A percentile compares a stretch with the other conserved stretches of the same genome.
Evolutionary conservation across 176 grass and related monocot genomes (phyloP).

Genomic region (Musa troglodytarum): DNA sequence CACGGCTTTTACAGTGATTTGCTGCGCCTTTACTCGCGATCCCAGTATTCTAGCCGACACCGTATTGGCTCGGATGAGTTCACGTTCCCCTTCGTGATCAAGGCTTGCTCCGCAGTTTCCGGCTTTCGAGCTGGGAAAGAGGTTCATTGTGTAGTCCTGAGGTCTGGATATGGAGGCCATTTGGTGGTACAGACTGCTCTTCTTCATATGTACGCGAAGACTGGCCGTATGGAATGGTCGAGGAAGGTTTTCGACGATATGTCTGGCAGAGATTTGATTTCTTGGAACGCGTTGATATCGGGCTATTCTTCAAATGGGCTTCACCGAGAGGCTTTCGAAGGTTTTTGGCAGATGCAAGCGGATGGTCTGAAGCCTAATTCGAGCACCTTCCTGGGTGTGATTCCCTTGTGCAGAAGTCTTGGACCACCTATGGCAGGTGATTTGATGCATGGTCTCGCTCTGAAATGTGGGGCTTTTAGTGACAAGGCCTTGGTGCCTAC

Average conservation of each 20-base stretch:
- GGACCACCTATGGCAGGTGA: slow-evolving; percentile 2
- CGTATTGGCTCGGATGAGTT: slow-evolving; percentile 34
- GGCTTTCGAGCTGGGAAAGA: slow-evolving; percentile 33
- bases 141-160: slow-evolving; percentile 43
- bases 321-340: slow-evolving; percentile 25
- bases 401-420: slow-evolving; percentile 21
- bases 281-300: slow-evolving; percentile 51
- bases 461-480: slow-evolving; percentile 38
- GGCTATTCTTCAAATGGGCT: slow-evolving; percentile 41
- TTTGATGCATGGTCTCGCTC: slow-evolving; percentile 35
- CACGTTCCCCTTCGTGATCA: slow-evolving; percentile 54
- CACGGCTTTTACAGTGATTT: slow-evolving; percentile 48
- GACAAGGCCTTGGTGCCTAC: slow-evolving; percentile 39
- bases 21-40: slow-evolving; percentile 30
- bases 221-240: slow-evolving; percentile 23
- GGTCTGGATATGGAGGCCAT: slow-evolving; percentile 26
- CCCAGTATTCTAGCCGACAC: background rate
- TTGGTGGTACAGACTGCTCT: slow-evolving; percentile 54
- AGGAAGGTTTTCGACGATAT: slow-evolving; percentile 44
- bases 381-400: slow-evolving; percentile 33
- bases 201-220: slow-evolving; percentile 55
- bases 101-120: slow-evolving; percentile 35
- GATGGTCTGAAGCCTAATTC: slow-evolving; percentile 32
- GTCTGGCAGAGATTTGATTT: slow-evolving; percentile 42
- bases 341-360: slow-evolving; percentile 30